Evolutionary conservation across 306 rosid species (phyloP).

Genomic region (Medicago ruthenica): DNA sequence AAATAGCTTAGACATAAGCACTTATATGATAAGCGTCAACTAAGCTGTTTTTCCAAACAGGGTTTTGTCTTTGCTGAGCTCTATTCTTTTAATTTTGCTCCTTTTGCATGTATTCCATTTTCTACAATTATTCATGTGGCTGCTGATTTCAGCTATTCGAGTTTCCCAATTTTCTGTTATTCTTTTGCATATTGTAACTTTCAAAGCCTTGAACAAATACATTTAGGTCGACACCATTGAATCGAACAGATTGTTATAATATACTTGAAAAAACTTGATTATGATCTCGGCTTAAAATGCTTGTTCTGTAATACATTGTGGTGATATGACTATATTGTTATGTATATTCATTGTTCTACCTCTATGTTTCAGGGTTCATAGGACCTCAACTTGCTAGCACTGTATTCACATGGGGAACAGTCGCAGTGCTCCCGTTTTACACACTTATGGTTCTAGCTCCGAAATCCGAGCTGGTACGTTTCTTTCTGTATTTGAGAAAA

Average conservation of each 20-base stretch:
- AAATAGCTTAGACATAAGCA: background rate
- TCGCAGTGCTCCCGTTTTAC: slow-evolving; percentile 92
- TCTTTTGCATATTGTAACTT: no score
- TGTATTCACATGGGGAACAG: slow-evolving; percentile 83
- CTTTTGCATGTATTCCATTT: no score
- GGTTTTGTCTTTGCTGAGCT: no score
- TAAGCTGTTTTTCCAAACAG: no score
- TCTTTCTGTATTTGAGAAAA: slow-evolving; percentile 29
- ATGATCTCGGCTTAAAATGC: background rate
- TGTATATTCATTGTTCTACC: slow-evolving; percentile 31
- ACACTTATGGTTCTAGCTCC: slow-evolving; percentile 96
- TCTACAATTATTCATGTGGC: no score
- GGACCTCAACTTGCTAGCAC: slow-evolving; percentile 74
- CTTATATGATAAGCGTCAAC: no score
- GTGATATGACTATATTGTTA: no score
- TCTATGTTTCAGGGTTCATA: slow-evolving; percentile 65
- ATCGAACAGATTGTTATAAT: background rate
- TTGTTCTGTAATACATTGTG: background rate
- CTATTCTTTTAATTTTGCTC: no score
- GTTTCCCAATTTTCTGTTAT: no score
- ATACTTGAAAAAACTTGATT: slow-evolving; percentile 5
- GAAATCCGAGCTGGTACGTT: slow-evolving; percentile 73
- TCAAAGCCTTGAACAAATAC: background rate
- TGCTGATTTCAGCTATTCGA: no score
- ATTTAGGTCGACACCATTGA: background rate